phyloP scores from a whole-genome alignment of 108 stramenopile species.

The Licmophora abbreviata region DNA sequence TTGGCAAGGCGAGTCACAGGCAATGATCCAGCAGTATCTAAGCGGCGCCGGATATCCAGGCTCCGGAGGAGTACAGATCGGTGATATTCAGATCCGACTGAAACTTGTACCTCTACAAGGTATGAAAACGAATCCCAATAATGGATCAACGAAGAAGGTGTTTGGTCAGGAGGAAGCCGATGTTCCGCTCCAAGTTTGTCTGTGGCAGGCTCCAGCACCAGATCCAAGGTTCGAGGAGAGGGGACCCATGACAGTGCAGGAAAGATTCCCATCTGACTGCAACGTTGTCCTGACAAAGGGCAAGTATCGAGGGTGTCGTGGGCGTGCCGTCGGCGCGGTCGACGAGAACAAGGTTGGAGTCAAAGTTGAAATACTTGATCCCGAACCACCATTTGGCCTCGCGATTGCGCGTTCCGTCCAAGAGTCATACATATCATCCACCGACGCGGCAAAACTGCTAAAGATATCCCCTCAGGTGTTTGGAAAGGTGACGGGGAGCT shows the following conservation, averaged over 20 bases:
- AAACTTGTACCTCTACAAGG: conserved; percentile 88
- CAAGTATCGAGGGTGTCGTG: conserved; percentile 71
- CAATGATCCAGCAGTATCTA: conserved; percentile 63
- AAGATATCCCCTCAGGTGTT: conserved; percentile 73
- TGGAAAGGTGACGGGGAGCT: conserved; percentile 76
- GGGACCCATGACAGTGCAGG: conserved; percentile 70
- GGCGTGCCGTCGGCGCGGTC: conserved; percentile 54
- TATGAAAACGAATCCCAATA: conserved; percentile 78
- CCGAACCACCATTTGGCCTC: conserved; percentile 90
- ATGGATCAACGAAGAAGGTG: conserved; percentile 84
- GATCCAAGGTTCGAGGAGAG: conserved; percentile 91
- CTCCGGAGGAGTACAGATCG: conserved; percentile 84
- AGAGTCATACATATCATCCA: conserved; percentile 75
- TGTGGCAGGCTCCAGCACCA: conserved; percentile 84
- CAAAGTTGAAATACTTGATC: conserved; percentile 71
- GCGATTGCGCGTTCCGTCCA: conserved; percentile 72
- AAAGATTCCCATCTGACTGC: conserved; percentile 72
- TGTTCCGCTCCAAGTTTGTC: conserved; percentile 90
- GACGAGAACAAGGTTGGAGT: conserved; percentile 73
- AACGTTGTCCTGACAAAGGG: conserved; percentile 77
- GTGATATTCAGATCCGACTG: conserved; percentile 77
- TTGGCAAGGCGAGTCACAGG: conserved; percentile 60
- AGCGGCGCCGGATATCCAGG: conserved; percentile 69
- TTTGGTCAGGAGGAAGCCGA: conserved; percentile 92
- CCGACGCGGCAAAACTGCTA: conserved; percentile 77